These are phyloP conservation scores for Stenogyne calaminthoides DNA, from an alignment of 305 asterid genomes.

Conservation along the genomic window DNA sequence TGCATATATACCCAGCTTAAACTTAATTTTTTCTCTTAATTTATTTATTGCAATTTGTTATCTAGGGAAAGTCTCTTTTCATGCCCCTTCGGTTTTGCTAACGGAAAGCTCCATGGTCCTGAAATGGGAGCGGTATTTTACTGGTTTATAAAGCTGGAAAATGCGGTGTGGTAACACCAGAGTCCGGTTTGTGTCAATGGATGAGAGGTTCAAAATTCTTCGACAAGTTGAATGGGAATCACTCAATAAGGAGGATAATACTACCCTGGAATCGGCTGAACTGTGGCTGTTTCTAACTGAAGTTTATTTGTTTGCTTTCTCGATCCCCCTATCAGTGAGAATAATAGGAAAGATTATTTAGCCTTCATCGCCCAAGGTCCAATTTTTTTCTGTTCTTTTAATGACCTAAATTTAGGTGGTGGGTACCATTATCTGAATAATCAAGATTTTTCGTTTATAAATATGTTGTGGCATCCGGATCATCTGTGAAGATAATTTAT, in stretches of 20 bases:
- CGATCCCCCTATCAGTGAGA: background rate
- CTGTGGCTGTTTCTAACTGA: slow-evolving; percentile 25
- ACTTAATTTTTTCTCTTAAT: background rate
- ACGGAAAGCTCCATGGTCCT: slow-evolving; percentile 93
- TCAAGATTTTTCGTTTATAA: background rate
- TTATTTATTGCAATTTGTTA: background rate
- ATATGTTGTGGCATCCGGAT: background rate
- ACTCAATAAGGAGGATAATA: slow-evolving; percentile 46
- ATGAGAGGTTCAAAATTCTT: slow-evolving; percentile 65
- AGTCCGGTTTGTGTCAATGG: slow-evolving; percentile 61
- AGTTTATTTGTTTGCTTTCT: background rate
- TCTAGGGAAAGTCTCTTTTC: slow-evolving; percentile 93
- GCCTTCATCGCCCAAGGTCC: background rate
- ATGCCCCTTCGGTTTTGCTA: slow-evolving; percentile 90
- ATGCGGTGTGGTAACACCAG: slow-evolving; percentile 54
- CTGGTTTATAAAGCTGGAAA: slow-evolving; percentile 73
- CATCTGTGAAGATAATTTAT: background rate
- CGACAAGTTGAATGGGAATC: slow-evolving; percentile 74
- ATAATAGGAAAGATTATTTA: slow-evolving; percentile 2
- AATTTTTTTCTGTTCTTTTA: background rate
- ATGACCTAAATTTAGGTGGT: background rate
- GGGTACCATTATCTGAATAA: background rate
- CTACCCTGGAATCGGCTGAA: slow-evolving; percentile 46
- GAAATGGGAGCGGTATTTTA: slow-evolving; percentile 76
- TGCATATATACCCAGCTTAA: background rate